Conservation (phyloP, 1,284 basidiomycete species). For the Heterobasidion parviporum region DNA sequence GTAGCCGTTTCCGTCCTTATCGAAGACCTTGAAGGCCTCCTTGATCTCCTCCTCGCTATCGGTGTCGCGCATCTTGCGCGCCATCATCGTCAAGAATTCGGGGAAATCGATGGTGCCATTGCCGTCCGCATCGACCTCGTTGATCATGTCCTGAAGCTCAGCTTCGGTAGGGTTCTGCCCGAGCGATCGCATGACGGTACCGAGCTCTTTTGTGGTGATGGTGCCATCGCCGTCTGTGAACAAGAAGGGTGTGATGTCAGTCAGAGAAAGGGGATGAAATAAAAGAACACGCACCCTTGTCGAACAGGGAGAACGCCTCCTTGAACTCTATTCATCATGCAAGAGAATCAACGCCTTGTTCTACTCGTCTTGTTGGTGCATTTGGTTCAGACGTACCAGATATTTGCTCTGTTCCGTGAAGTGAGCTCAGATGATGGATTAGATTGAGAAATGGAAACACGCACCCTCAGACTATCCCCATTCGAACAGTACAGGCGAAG, state of each 20-base stretch:
- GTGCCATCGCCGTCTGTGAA: constrained; percentile 87
- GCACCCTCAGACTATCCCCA: neutral
- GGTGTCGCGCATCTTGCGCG: constrained; percentile 91
- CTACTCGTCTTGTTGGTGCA: neutral
- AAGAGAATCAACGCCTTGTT: constrained; percentile 12
- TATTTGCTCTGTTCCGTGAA: constrained; percentile 46
- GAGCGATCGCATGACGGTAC: constrained; percentile 94
- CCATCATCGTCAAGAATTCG: constrained; percentile 95
- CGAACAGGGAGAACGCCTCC: constrained; percentile 92
- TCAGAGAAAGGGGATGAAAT: neutral
- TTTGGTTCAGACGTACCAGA: constrained; percentile 40
- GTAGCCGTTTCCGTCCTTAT: constrained; percentile 78
- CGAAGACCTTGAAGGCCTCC: constrained; percentile 80
- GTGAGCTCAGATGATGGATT: neutral
- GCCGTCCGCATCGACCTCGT: constrained; percentile 77
- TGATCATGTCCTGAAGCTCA: constrained; percentile 96
- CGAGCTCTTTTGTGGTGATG: constrained; percentile 93
- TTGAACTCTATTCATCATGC: constrained; percentile 53
- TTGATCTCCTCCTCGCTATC: constrained; percentile 76
- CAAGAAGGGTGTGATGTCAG: neutral
- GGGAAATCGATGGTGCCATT: constrained; percentile 95
- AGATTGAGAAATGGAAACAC: neutral
- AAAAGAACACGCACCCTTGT: constrained; percentile 64
- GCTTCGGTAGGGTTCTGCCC: constrained; percentile 96
- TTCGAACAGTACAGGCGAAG: neutral